Base-by-base conservation (phyloP, 352 stramenopile genomes). In the Stramenopiles sp. region DNA sequence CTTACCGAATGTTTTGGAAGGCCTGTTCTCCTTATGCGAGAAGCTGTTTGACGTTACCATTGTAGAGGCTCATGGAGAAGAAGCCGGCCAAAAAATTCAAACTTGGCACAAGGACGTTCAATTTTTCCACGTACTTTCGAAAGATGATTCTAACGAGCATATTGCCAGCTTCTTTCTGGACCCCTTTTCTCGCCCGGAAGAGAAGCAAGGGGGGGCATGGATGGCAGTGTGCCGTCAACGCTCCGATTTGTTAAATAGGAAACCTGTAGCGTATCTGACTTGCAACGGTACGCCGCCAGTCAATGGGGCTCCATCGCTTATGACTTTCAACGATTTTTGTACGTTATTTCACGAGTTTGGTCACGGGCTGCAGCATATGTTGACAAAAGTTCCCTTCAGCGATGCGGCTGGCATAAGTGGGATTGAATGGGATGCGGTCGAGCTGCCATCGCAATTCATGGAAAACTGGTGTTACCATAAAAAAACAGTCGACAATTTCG, bases 391-490 rank as follows among this genome's bases (percentile, higher is more conserved):
- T 78, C 90, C 95, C 75, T 92, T 98, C 82, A 94, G 92, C 81
- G 94, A 96, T 75, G 94, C 97, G 44, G 93, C 95, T 0, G 95
- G 94, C 22, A 98, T 98, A 86, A 98, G 97, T 84, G 93, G 93
- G 75, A 90, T 99, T 22, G 95, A 98, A 86, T 99, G 95, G 95
- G 96, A 99, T 88, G 96, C 96, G 14, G 95, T 99, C 0, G 96
- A 99, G 85, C 87, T 98, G 25, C 95, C 95, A 30, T 97, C 91
- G 7, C 95, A 99, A 87, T 99, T 99, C 88, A 99, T 99, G 95
- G 96, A 99, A 83, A 98, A 99, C 86, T 99, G 96, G 88, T 98
- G 94, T 86, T 98, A 98, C 86, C 92, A 98, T 84, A 82, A 88
- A 85, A 89, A 80, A 87, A 88, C 89, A 80, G 39, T 94, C 81